Base-by-base conservation (phyloP, 257 asterid species). In the Osmanthus fragrans region DNA sequence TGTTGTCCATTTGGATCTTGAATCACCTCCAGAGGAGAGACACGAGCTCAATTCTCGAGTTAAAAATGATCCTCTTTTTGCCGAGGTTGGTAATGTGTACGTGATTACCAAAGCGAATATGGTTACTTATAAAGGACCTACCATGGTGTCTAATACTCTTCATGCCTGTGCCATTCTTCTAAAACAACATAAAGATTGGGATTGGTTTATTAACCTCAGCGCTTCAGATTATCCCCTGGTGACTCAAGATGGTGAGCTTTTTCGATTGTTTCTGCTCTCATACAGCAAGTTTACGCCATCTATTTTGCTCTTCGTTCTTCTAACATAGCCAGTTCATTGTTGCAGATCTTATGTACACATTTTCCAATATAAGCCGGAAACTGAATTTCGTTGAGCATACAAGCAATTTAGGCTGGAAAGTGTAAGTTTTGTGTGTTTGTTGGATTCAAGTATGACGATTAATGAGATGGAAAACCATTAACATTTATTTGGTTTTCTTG, bases 211-310 rank as follows among this genome's bases (percentile, higher is more conserved):
- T 64, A 95, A 95, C 81, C 92, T 95, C 58, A 95, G 99, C 70
- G 98, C 99, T 79, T 95, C 99, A n/a, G 99, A 95, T 86, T 95
- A 95, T 84, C 99, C 99, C 13, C 84, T 95, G 88, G 97, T 95
- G 81, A 95, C 98, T 79, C 99, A 95, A 83, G 99, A 95, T 80
- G 99, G 99, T 92, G 67, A 85, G 86, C 79, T 54, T 32, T n/a
- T 32, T 56, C 68, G 18, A 2, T 69, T 60, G 69, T 71, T 70
- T 18, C 4, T 58, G 19, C 19, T 51, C 11, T 72, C 0, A 27
- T 42, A 21, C 18, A 37, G 11, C 65, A 73, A 58, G 64, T 39
- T 23, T 40, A 10, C 13, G 2, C 68, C 34, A 51, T 12, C 18
- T 4, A 15, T 32, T 49, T 54, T 30, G 23, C 64, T 12, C 23